A percentile compares a stretch with the other conserved stretches of the same genome.
Conservation (phyloP, 176 grass and related monocot genomes). For the Secale cereale region DNA sequence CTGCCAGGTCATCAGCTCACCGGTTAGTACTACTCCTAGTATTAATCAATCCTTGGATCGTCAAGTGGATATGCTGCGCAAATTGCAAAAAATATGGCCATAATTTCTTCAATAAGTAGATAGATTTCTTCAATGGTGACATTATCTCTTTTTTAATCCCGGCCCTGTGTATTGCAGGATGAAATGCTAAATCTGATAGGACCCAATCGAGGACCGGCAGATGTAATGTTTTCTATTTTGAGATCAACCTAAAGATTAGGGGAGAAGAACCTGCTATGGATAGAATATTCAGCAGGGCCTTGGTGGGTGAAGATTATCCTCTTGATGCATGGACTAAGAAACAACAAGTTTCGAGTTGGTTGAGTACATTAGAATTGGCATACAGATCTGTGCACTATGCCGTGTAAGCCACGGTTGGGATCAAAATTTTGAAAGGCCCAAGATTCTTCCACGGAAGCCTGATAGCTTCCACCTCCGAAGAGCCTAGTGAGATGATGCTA, state of each 20-base stretch:
- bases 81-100: too few relatives aligned
- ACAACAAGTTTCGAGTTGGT: neutral
- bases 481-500: neutral
- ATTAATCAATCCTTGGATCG: neutral
- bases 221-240: neutral
- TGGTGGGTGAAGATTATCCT: neutral
- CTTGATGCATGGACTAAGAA: neutral
- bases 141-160: too few relatives aligned
- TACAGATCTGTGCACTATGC: neutral
- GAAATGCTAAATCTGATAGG: too few relatives aligned
- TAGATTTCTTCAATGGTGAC: too few relatives aligned
- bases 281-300: neutral
- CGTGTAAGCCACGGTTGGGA: neutral
- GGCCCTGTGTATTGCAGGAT: too few relatives aligned
- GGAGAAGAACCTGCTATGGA: neutral
- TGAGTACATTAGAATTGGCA: neutral
- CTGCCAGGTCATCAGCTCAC: neutral
- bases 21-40: neutral
- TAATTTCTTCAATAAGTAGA: too few relatives aligned
- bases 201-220: too few relatives aligned
- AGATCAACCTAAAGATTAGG: slow-evolving; percentile 17
- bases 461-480: neutral
- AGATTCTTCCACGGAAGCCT: neutral
- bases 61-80: neutral
- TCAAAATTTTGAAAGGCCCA: neutral